Percentiles rank a stretch among this genome's conserved stretches.
Conservation (phyloP, 805 yeast genomes). For the Tetrapisispora pingtungensis region DNA sequence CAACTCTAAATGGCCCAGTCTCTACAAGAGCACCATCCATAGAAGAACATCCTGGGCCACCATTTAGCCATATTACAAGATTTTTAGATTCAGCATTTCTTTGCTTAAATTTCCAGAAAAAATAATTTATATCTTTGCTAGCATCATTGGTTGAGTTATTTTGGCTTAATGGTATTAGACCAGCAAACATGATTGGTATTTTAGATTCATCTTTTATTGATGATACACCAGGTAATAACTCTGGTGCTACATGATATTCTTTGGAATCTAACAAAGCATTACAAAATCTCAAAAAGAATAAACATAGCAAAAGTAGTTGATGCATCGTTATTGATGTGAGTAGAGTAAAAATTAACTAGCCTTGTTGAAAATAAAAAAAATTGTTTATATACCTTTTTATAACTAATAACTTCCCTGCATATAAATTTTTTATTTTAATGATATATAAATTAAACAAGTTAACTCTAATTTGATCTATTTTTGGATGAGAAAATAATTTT, state of each 20-base stretch:
- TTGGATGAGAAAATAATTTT: neutral
- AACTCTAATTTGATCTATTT: neutral
- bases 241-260: conserved; percentile 15
- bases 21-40: conserved; percentile 96
- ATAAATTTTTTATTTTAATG: too few species aligned
- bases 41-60: conserved; percentile 98
- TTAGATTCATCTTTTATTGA: conserved; percentile 10
- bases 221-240: conserved; percentile 22
- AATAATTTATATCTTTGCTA: conserved; percentile 39
- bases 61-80: conserved; percentile 82
- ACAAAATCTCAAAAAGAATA: neutral
- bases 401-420: too few species aligned
- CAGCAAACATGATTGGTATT: conserved; percentile 44
- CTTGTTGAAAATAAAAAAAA: too few species aligned
- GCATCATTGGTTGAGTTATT: conserved; percentile 29
- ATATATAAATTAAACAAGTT: too few species aligned
- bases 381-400: neutral
- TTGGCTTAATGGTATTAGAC: conserved; percentile 44
- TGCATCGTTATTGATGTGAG: neutral
- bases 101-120: conserved; percentile 60
- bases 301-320: neutral
- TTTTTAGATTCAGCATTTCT: conserved; percentile 17
- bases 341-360: neutral
- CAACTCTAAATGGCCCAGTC: conserved; percentile 74
- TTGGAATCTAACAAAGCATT: neutral